Evolutionary conservation across 306 rosid species (phyloP).

Genomic region (Cyamopsis tetragonoloba): DNA sequence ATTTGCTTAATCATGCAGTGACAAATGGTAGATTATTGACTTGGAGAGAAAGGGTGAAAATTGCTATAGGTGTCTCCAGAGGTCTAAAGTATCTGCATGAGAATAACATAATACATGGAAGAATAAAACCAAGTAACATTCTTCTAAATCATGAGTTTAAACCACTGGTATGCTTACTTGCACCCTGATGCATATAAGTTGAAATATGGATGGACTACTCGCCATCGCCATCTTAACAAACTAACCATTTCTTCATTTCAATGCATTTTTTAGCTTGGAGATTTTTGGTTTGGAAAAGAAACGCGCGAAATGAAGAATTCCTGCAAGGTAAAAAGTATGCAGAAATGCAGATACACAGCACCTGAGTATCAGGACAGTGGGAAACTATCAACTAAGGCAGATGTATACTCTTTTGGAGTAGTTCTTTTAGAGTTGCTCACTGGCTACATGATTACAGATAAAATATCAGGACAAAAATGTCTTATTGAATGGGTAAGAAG

Average conservation of each 20-base stretch:
- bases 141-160: slow-evolving; percentile 66
- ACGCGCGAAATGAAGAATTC: slow-evolving; percentile 18
- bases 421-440: slow-evolving; percentile 42
- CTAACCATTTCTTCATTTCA: slow-evolving; percentile 1
- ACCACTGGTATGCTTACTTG: slow-evolving; percentile 51
- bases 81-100: slow-evolving; percentile 67
- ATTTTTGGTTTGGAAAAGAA: slow-evolving; percentile 31
- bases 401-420: slow-evolving; percentile 43
- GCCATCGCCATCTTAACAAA: not conserved
- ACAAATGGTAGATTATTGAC: slow-evolving; percentile 37
- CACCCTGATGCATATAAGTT: slow-evolving; percentile 11
- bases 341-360: slow-evolving; percentile 26
- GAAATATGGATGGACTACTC: not conserved
- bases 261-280: slow-evolving; percentile 34
- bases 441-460: slow-evolving; percentile 26
- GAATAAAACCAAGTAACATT: slow-evolving; percentile 73
- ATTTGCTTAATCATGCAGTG: slow-evolving; percentile 44
- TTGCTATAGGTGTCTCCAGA: slow-evolving; percentile 64
- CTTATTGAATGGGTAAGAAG: slow-evolving; percentile 40
- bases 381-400: slow-evolving; percentile 28
- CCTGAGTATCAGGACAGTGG: slow-evolving; percentile 39
- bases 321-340: slow-evolving; percentile 2
- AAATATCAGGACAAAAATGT: slow-evolving; percentile 17
- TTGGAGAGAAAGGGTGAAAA: slow-evolving; percentile 72
- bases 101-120: slow-evolving; percentile 68